Evolutionary conservation across 1,284 basidiomycete genomes (phyloP).

Genomic region (Cutaneotrichosporon spelunceum): DNA sequence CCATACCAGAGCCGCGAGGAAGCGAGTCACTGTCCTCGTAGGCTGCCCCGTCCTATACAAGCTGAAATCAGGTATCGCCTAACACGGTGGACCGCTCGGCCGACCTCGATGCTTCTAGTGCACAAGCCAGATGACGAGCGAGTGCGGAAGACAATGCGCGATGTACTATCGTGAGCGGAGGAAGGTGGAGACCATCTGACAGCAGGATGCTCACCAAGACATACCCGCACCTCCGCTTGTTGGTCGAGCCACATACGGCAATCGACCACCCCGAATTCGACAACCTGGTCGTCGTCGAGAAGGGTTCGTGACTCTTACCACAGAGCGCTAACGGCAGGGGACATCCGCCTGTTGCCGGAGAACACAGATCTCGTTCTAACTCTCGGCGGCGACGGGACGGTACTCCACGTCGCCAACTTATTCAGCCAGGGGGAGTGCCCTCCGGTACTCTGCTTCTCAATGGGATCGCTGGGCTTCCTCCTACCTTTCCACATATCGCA

Average conservation of each 20-base stretch:
- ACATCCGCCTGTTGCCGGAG: slow-evolving; percentile 28
- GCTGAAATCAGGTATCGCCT: slow-evolving; percentile 29
- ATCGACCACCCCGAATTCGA: slow-evolving; percentile 36
- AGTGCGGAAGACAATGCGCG: slow-evolving; percentile 50
- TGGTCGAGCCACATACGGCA: slow-evolving; percentile 46
- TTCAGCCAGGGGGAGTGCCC: slow-evolving; percentile 84
- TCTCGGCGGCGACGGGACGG: slow-evolving; percentile 91
- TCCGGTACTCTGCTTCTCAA: slow-evolving; percentile 90
- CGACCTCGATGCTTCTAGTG: slow-evolving; percentile 53
- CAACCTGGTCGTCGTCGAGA: slow-evolving; percentile 34
- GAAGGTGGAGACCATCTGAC: slow-evolving; percentile 40
- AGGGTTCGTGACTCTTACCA: slow-evolving; percentile 17
- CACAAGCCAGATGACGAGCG: slow-evolving; percentile 54
- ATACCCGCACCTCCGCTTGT: slow-evolving; percentile 35
- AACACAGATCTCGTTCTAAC: slow-evolving; percentile 80
- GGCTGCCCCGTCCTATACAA: not conserved
- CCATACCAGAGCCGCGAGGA: slow-evolving; percentile 4
- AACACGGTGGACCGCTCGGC: slow-evolving; percentile 37
- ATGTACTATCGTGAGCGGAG: slow-evolving; percentile 47
- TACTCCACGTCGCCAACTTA: slow-evolving; percentile 87
- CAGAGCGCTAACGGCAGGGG: slow-evolving; percentile 17
- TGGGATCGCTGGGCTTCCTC: slow-evolving; percentile 92
- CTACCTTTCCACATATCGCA: slow-evolving; percentile 68
- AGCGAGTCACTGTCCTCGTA: not conserved
- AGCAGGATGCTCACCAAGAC: slow-evolving; percentile 30